Evolutionary conservation across 2,329 filamentous ascomycete species (phyloP).

Genomic region (Neopestalotiopsis sp.): DNA sequence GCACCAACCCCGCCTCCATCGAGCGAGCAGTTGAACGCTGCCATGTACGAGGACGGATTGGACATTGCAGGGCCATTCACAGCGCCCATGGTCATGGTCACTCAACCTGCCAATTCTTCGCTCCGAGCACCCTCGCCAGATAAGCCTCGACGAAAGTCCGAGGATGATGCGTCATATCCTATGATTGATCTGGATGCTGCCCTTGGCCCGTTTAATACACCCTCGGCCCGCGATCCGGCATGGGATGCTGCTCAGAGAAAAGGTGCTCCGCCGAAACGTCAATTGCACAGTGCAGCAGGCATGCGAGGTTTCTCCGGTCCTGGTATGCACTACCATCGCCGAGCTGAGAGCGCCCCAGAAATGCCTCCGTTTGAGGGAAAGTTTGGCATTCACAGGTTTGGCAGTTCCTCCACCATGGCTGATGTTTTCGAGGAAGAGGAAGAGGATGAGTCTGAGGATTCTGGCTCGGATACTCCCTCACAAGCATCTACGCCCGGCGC

Average conservation of each 20-base stretch:
- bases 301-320: constrained; percentile 71
- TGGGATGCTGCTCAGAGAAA: constrained; percentile 71
- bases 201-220: constrained; percentile 89
- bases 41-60: constrained; percentile 31
- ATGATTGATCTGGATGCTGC: constrained; percentile 96
- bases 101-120: constrained; percentile 40
- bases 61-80: constrained; percentile 34
- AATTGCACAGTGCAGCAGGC: constrained; percentile 79
- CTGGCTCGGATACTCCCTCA: constrained; percentile 29
- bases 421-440: constrained; percentile 89
- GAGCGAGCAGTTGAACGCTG: constrained; percentile 35
- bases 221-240: constrained; percentile 64
- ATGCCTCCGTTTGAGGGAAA: constrained; percentile 74
- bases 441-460: constrained; percentile 53
- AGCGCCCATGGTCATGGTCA: constrained; percentile 46
- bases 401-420: constrained; percentile 76
- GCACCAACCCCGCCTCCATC: constrained; percentile 53
- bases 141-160: constrained; percentile 40
- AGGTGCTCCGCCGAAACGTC: constrained; percentile 63
- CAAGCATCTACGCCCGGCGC: constrained; percentile 33
- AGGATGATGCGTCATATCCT: constrained; percentile 72
- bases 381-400: constrained; percentile 64
- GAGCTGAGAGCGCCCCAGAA: constrained; percentile 81
- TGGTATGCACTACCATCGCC: constrained; percentile 76
- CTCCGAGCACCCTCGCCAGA: constrained; percentile 22